phyloP scores from a whole-genome alignment of 208 protist species.

The Leishmania tropica region DNA sequence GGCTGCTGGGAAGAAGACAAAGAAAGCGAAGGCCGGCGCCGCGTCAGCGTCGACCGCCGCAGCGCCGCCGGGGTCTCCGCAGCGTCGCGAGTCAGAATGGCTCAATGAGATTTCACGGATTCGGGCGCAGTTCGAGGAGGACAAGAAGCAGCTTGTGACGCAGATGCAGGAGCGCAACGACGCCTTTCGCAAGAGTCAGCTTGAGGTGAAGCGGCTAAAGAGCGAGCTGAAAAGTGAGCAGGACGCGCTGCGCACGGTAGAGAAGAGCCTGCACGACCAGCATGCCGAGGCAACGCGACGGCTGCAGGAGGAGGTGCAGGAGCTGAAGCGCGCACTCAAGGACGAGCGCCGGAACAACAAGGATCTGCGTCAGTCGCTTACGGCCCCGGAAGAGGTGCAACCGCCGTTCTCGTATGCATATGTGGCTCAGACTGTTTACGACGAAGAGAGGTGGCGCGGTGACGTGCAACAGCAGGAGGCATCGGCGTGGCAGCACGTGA shows the following conservation, averaged over 20 bases:
- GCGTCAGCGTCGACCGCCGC: neutral
- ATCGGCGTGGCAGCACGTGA: neutral
- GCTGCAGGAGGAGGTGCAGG: conserved; percentile 28
- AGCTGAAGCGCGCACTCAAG: conserved; percentile 22
- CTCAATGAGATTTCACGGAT: neutral
- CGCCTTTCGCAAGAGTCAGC: conserved; percentile 25
- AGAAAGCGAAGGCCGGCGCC: conserved; percentile 12
- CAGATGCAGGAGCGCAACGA: conserved; percentile 32
- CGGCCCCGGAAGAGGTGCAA: conserved; percentile 13
- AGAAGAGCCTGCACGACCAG: conserved; percentile 27
- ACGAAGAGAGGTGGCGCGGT: neutral
- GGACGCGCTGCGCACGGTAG: conserved; percentile 14
- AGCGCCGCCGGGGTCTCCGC: neutral
- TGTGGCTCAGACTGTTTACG: neutral
- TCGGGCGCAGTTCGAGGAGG: conserved; percentile 7
- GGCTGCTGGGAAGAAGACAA: conserved; percentile 1
- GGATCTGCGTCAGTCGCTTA: conserved; percentile 18
- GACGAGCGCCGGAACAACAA: conserved; percentile 20
- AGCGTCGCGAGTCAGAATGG: neutral
- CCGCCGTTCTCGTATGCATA: conserved; percentile 1
- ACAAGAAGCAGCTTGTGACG: conserved; percentile 8
- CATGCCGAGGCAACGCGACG: conserved; percentile 28
- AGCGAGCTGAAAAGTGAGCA: conserved; percentile 28
- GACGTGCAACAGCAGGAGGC: conserved; percentile 10
- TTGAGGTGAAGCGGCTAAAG: conserved; percentile 29